Evolutionary conservation across 768 basidiomycete species (phyloP).

Genomic region (Tricholomella constricta): DNA sequence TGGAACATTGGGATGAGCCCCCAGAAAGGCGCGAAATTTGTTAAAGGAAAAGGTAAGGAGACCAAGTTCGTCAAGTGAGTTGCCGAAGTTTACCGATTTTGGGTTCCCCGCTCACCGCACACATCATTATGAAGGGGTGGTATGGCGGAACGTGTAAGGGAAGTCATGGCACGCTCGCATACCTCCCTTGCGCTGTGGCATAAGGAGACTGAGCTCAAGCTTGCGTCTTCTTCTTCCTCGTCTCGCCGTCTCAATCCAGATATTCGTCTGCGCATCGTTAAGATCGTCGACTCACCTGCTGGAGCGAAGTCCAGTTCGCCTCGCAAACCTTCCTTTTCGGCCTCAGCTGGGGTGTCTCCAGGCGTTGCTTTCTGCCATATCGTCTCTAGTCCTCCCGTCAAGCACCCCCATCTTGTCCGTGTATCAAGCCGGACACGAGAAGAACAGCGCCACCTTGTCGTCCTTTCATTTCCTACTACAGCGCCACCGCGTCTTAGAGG

Average conservation of each 20-base stretch:
- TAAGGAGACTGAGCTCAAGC: constrained; percentile 41
- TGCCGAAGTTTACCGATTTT: not conserved
- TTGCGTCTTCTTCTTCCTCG: constrained; percentile 32
- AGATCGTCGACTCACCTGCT: constrained; percentile 38
- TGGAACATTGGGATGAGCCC: constrained; percentile 64
- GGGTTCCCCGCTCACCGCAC: not conserved
- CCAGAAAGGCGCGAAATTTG: constrained; percentile 40
- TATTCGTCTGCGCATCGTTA: constrained; percentile 45
- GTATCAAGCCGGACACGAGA: constrained; percentile 15
- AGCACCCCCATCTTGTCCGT: constrained; percentile 18
- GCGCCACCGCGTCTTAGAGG: constrained; percentile 20
- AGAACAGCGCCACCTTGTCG: constrained; percentile 29
- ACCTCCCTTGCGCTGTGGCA: constrained; percentile 56
- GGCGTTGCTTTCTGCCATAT: constrained; percentile 48
- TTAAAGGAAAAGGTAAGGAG: constrained; percentile 36
- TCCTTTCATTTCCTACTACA: constrained; percentile 37
- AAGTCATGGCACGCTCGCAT: constrained; percentile 42
- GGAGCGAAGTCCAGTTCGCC: constrained; percentile 26
- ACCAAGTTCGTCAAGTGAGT: constrained; percentile 52
- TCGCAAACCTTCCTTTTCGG: constrained; percentile 28
- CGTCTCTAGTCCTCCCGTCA: constrained; percentile 19
- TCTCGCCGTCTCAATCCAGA: constrained; percentile 36
- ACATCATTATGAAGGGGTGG: constrained; percentile 46
- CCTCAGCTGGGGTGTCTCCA: constrained; percentile 24
- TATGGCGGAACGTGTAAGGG: constrained; percentile 52